Percentiles rank a stretch among this genome's conserved stretches.
Conservation (phyloP, 2,329 filamentous ascomycete species). For the Diaporthe helianthi region DNA sequence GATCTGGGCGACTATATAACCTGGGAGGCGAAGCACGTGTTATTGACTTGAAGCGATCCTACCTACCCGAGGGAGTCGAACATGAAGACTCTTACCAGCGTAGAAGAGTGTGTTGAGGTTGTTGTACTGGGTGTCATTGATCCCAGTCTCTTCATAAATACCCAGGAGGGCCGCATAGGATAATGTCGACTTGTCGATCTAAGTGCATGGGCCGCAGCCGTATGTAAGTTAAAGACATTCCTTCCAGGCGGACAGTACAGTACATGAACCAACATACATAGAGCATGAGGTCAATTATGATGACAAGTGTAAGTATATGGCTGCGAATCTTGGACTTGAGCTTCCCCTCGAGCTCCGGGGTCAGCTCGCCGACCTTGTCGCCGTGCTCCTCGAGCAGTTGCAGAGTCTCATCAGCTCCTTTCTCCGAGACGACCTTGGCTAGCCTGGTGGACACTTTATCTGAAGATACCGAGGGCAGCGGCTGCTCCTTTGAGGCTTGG, state of each 20-base stretch:
- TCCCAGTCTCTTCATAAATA: slow-evolving; percentile 49
- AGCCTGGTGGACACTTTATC: not conserved
- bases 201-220: not conserved
- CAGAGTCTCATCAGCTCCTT: slow-evolving; percentile 46
- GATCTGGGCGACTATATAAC: slow-evolving; percentile 47
- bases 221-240: not conserved
- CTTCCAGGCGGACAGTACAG: not conserved
- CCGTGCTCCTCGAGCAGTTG: slow-evolving; percentile 46
- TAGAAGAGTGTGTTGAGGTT: slow-evolving; percentile 52
- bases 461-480: not conserved
- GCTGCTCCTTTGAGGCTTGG: slow-evolving; percentile 8
- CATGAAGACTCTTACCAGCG: slow-evolving; percentile 42
- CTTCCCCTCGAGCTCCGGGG: slow-evolving; percentile 43
- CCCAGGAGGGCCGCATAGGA: slow-evolving; percentile 50
- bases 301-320: slow-evolving; percentile 43
- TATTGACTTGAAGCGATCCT: not conserved
- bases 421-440: slow-evolving; percentile 21
- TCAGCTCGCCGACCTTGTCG: slow-evolving; percentile 42
- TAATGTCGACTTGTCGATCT: slow-evolving; percentile 51
- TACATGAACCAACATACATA: slow-evolving; percentile 41
- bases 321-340: slow-evolving; percentile 44
- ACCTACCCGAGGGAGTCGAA: too few relatives aligned
- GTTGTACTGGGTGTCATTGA: slow-evolving; percentile 47
- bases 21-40: slow-evolving; percentile 33
- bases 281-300: slow-evolving; percentile 46